Base-by-base conservation (phyloP, 345 rosid species). In the Eucalyptus victrix region DNA sequence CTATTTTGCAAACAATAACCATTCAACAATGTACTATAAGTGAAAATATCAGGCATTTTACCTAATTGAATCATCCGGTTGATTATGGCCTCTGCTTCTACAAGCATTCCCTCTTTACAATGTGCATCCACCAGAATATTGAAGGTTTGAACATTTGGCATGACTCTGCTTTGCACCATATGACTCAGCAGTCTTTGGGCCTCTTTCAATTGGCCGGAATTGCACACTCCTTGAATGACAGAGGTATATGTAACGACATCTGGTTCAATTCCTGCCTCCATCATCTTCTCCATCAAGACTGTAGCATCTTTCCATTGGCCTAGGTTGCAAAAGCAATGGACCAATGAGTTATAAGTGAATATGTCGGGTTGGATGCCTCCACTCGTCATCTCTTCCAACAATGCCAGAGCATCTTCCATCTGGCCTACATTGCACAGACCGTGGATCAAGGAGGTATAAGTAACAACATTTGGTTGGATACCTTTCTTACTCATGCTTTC, bases 151-250 rank as follows among this genome's bases (percentile, higher is more conserved):
- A 47, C 49, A 10, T 10, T 10, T 0, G 49, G 49, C 49, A 44
- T 44, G 45, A 62, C 34, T 62, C 69, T 4, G 17, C 34, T 62
- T 30, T 16, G 16, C 18, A 30, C 69, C 69, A 30, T 60, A 62
- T 62, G 69, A 30, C 7, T 30, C 8, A 62, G 9, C 69, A 62
- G 7, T 8, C 69, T 88, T 92, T 49, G 89, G 34, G 91, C 92
- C 62, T 93, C 93, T 37, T 40, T 80, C 90, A 89, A 87, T 58
- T 51, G 50, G 37, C 92, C 88, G 9, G 44, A 87, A 88, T 12
- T 67, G 62, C 92, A 90, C 89, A 90, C 86, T n/a, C 90, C 91
- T 49, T 86, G 89, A 60, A 91, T 87, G 87, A 87, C 72, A 13
- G 3, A 47, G 49, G 14, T 47, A 47, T 47, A 47, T 12, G 49